Percentiles rank a stretch among this genome's conserved stretches.
Conservation (phyloP, 139 green algal species). For the Desmodesmus armatus region DNA sequence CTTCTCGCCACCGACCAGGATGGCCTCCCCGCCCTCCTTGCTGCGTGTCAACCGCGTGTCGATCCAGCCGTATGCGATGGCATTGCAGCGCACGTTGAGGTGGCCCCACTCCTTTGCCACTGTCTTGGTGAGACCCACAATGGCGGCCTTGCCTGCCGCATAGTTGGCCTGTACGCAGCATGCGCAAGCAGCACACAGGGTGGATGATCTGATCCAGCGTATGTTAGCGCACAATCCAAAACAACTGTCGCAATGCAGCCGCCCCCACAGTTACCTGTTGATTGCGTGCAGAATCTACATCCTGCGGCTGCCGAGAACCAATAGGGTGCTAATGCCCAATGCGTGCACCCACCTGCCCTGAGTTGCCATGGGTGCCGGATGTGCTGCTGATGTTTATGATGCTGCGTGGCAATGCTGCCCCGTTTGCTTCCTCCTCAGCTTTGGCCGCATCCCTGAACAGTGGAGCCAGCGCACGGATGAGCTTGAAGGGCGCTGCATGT, state of each 20-base stretch:
- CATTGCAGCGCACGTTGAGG: constrained; percentile 88
- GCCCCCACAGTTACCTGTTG: too few species aligned
- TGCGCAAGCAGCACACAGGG: too few species aligned
- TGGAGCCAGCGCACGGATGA: constrained; percentile 7
- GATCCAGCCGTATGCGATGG: constrained; percentile 82
- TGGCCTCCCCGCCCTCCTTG: constrained; percentile 61
- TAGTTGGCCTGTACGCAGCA: constrained; percentile 88
- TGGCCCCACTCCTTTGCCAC: constrained; percentile 78
- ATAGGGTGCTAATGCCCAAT: too few species aligned
- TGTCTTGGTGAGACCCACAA: constrained; percentile 84
- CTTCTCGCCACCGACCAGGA: constrained; percentile 63
- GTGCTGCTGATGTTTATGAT: constrained; percentile 92
- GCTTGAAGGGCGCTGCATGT: constrained; percentile 3
- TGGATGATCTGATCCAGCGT: not conserved
- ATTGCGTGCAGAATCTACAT: too few species aligned
- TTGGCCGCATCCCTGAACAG: constrained; percentile 49
- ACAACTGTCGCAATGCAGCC: too few species aligned
- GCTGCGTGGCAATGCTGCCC: constrained; percentile 58
- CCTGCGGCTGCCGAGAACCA: too few species aligned
- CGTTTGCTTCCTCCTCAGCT: constrained; percentile 54
- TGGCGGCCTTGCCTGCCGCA: constrained; percentile 56
- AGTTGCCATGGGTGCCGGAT: constrained; percentile 78
- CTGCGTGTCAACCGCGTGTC: constrained; percentile 78
- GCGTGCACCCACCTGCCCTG: too few species aligned
- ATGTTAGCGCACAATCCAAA: too few species aligned